A percentile compares a stretch with the other conserved stretches of the same genome.
phyloP scores from a whole-genome alignment of 768 basidiomycete species.

The Mycena vitilis region DNA sequence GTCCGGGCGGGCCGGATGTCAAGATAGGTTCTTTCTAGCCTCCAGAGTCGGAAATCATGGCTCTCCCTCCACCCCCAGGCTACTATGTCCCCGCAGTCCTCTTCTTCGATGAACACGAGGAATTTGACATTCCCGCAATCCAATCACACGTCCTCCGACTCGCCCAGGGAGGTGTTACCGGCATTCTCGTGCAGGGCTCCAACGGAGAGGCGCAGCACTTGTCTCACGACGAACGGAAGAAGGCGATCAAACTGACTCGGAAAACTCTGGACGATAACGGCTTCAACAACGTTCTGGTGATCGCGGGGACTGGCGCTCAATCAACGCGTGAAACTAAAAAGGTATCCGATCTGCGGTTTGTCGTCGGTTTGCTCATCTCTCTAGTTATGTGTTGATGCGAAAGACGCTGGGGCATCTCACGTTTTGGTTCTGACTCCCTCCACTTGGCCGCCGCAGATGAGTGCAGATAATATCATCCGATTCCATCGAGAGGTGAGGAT shows the following conservation, averaged over 20 bases:
- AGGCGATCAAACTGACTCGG: constrained; percentile 72
- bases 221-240: constrained; percentile 76
- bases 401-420: constrained; percentile 85
- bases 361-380: neutral
- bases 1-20: no score
- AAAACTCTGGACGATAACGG: constrained; percentile 79
- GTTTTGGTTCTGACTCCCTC: constrained; percentile 81
- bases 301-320: constrained; percentile 88
- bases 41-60: constrained; percentile 13
- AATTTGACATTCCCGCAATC: constrained; percentile 75
- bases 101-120: constrained; percentile 76
- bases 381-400: constrained; percentile 74
- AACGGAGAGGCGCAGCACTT: constrained; percentile 85
- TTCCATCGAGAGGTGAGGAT: constrained; percentile 71
- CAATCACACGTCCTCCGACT: constrained; percentile 78
- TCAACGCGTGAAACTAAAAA: constrained; percentile 80
- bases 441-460: constrained; percentile 77
- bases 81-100: constrained; percentile 85
- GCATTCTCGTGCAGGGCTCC: constrained; percentile 78
- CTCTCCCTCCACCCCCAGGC: constrained; percentile 62
- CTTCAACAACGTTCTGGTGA: constrained; percentile 72
- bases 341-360: neutral
- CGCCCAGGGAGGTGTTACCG: constrained; percentile 81
- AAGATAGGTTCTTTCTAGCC: constrained; percentile 23
- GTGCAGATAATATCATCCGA: constrained; percentile 66